Conservation (phyloP, 371 early-diverging fungal species). For the Mortierella sp. region DNA sequence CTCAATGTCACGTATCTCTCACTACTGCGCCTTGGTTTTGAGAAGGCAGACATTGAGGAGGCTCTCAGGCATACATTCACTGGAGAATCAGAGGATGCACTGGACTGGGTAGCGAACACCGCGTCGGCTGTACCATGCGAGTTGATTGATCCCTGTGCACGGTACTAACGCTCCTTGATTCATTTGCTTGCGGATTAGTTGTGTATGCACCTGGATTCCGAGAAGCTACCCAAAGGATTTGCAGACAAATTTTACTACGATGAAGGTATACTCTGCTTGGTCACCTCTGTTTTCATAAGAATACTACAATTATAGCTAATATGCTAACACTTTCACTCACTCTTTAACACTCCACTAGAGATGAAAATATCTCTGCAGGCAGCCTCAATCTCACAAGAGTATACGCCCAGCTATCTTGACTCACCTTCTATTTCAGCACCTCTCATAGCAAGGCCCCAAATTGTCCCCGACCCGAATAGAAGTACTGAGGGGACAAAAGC, state of each 20-base stretch:
- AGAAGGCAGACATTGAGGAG: constrained; percentile 56
- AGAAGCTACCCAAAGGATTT: constrained; percentile 67
- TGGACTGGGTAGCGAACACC: constrained; percentile 67
- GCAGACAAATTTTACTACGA: constrained; percentile 68
- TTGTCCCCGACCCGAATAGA: not conserved
- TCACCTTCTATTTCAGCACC: constrained; percentile 17
- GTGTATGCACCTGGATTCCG: constrained; percentile 65
- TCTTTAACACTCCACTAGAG: constrained; percentile 5
- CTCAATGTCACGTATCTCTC: constrained; percentile 64
- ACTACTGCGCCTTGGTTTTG: constrained; percentile 61
- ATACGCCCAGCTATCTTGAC: constrained; percentile 32
- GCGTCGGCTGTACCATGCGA: not conserved
- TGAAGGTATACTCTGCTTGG: constrained; percentile 39
- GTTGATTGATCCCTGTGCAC: not conserved
- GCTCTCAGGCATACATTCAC: constrained; percentile 60
- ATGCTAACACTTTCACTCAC: not conserved
- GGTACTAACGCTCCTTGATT: not conserved
- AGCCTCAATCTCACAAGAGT: constrained; percentile 7
- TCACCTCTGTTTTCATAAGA: not conserved
- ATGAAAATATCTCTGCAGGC: constrained; percentile 41
- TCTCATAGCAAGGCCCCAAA: not conserved
- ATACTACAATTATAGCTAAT: not conserved
- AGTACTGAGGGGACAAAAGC: not conserved
- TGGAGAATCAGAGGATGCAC: constrained; percentile 57
- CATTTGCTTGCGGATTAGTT: constrained; percentile 42